These are phyloP conservation scores for Starmerella khaoyaiensis DNA, from an alignment of 805 yeast genomes.

Conservation along the genomic window DNA sequence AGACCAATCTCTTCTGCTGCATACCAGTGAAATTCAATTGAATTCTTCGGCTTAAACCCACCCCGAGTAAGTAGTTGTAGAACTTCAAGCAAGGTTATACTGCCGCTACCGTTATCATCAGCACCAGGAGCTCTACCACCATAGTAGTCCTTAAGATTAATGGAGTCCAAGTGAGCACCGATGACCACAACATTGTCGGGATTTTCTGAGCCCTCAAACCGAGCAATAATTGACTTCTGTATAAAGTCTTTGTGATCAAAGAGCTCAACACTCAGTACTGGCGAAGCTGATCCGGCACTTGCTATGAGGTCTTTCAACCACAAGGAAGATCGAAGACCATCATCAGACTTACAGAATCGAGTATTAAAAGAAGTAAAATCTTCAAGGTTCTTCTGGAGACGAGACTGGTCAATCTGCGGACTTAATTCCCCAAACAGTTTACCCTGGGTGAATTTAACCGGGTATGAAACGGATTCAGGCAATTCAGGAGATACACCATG, in stretches of 20 bases:
- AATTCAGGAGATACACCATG: not conserved
- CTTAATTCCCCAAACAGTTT: constrained; percentile 33
- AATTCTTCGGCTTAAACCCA: constrained; percentile 45
- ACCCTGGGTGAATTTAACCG: constrained; percentile 32
- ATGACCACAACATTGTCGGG: constrained; percentile 46
- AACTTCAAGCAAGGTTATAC: constrained; percentile 62
- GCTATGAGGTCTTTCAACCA: constrained; percentile 43
- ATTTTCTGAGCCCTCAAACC: constrained; percentile 32
- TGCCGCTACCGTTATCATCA: constrained; percentile 86
- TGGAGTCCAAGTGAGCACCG: constrained; percentile 82
- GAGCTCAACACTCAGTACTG: constrained; percentile 31
- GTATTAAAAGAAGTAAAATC: constrained; percentile 56
- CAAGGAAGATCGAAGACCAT: constrained; percentile 53
- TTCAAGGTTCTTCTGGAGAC: constrained; percentile 41
- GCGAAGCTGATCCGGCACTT: constrained; percentile 25
- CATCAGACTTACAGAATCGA: constrained; percentile 57
- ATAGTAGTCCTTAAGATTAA: constrained; percentile 57
- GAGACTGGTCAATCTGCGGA: constrained; percentile 33
- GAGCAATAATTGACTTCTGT: constrained; percentile 63
- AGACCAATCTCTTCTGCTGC: constrained; percentile 91
- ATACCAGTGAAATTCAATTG: constrained; percentile 88
- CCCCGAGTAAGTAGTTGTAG: constrained; percentile 43
- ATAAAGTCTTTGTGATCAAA: constrained; percentile 62
- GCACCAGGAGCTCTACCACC: constrained; percentile 77
- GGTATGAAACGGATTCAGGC: constrained; percentile 31